These are phyloP conservation scores for Epichloe sylvatica DNA, from an alignment of 2,329 filamentous ascomycete genomes.

Conservation along the genomic window DNA sequence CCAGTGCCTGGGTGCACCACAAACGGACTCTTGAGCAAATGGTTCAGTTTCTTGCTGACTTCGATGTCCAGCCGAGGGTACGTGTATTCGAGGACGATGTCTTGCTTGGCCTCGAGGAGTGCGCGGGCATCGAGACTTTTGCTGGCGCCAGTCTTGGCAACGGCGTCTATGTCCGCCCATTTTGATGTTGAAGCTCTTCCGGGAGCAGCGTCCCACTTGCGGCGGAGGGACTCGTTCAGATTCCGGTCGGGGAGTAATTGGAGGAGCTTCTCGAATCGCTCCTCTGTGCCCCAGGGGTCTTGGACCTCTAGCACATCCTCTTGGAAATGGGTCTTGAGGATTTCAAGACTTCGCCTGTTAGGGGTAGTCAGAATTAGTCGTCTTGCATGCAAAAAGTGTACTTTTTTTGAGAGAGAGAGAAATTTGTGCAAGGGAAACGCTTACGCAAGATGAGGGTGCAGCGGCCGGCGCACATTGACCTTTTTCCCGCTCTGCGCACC, in stretches of 20 bases:
- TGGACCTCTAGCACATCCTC: conserved; percentile 69
- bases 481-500: conserved; percentile 75
- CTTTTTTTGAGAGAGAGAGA: not conserved
- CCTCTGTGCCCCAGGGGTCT: conserved; percentile 64
- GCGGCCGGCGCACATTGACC: conserved; percentile 67
- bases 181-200: conserved; percentile 64
- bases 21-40: conserved; percentile 93
- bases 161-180: conserved; percentile 83
- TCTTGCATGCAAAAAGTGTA: not conserved
- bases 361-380: no score
- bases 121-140: conserved; percentile 58
- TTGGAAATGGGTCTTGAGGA: conserved; percentile 74
- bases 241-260: conserved; percentile 69
- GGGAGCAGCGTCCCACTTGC: conserved; percentile 82
- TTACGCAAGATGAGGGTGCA: conserved; percentile 77
- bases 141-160: conserved; percentile 64
- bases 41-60: conserved; percentile 94
- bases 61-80: conserved; percentile 94
- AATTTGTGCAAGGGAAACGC: conserved; percentile 12
- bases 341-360: conserved; percentile 62
- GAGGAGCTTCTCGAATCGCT: conserved; percentile 64
- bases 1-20: conserved; percentile 93
- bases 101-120: conserved; percentile 81
- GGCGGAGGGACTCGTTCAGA: conserved; percentile 64
- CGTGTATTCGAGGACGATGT: conserved; percentile 92